A percentile compares a stretch with the other conserved stretches of the same genome.
phyloP scores from a whole-genome alignment of 2,329 filamentous ascomycete genomes.

The Diaporthe eres region DNA sequence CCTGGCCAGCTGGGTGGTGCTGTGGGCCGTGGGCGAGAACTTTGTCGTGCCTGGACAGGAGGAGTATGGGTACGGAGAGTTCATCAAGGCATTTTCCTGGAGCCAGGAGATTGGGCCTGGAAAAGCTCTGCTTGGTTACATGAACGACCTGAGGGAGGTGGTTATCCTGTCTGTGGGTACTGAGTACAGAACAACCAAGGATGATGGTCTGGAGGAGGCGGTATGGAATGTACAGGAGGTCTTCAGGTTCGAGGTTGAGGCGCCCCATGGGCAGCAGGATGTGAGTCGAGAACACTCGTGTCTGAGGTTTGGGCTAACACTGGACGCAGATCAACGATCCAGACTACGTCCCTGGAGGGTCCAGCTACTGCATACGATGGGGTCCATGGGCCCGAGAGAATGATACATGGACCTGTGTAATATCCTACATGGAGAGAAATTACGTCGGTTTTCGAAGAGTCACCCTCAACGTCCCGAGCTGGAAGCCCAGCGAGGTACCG shows the following conservation, averaged over 20 bases:
- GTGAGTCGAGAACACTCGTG: slow-evolving; percentile 46
- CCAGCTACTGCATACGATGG: slow-evolving; percentile 67
- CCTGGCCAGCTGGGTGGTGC: slow-evolving; percentile 62
- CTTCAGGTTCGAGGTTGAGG: slow-evolving; percentile 61
- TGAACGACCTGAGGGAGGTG: slow-evolving; percentile 64
- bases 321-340: slow-evolving; percentile 53
- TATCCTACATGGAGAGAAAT: slow-evolving; percentile 66
- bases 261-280: slow-evolving; percentile 57
- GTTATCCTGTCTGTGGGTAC: slow-evolving; percentile 65
- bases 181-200: slow-evolving; percentile 48
- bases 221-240: slow-evolving; percentile 67
- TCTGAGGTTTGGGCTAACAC: background rate
- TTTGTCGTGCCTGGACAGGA: slow-evolving; percentile 62
- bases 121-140: slow-evolving; percentile 64
- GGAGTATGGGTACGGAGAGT: slow-evolving; percentile 59
- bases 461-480: slow-evolving; percentile 55
- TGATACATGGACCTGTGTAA: slow-evolving; percentile 55
- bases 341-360: slow-evolving; percentile 63
- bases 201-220: slow-evolving; percentile 42
- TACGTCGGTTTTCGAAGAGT: slow-evolving; percentile 70
- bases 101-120: slow-evolving; percentile 58
- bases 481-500: slow-evolving; percentile 52
- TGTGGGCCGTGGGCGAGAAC: slow-evolving; percentile 70
- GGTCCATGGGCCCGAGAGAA: slow-evolving; percentile 63
- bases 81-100: slow-evolving; percentile 68